Base-by-base conservation (phyloP, 257 asterid genomes). In the Anisodus tanguticus region DNA sequence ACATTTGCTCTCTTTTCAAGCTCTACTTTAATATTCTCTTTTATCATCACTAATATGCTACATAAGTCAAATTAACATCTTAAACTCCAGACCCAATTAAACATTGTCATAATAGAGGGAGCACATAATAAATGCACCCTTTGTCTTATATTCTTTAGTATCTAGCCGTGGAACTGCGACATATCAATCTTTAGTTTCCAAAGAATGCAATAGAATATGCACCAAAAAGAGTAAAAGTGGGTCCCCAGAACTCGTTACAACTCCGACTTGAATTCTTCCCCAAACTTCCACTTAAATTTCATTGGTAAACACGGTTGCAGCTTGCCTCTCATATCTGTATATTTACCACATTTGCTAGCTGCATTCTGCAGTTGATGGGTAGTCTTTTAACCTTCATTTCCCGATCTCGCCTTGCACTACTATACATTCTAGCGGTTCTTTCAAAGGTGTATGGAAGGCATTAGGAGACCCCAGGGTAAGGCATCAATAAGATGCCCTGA, bases 391-490 rank as follows among this genome's bases (percentile, higher is more conserved):
- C 45, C 17, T 64, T 64, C 71, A 64, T 64, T 64, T 64, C 9
- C 45, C 9, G 0, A 31, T 64, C 71, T 64, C 41, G 9, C 43
- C 71, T 64, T 11, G n/a, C 17, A 64, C 71, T 5, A 64, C n/a
- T 64, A 43, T 64, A 64, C 4, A 31, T 3, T 66, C 10, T 66
- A 66, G 47, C 47, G 12, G 72, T 6, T 67, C 35, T 67, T 35
- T 41, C 74, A 67, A 67, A 7, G 5, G 19, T 17, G n/a, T 54
- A 54, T 54, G 59, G 6, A 67, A 35, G 47, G 47, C 49, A 2
- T 31, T 67, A 13, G 74, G 8, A 67, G 47, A 67, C 74, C n/a
- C 74, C 74, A 67, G 11, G 47, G 13, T 67, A 67, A 67, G 74
- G 49, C 22, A 64, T 64, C 45, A 64, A 64, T 64, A 64, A 64